Base-by-base conservation (phyloP, 1,284 basidiomycete species). In the Albatrellus sp. region DNA sequence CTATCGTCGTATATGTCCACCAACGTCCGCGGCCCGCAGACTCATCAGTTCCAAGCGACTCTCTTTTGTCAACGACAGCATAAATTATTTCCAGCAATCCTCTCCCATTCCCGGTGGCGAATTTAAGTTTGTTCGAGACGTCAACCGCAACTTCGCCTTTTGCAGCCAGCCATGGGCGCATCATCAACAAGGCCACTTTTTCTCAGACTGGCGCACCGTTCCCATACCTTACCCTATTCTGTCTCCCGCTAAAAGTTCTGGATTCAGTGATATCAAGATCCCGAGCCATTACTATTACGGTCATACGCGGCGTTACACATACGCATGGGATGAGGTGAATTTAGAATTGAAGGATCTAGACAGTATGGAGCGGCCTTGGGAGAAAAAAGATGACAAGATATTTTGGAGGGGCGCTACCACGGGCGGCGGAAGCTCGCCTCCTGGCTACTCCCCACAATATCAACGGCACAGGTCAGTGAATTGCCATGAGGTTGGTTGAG, bases 261-360 rank as follows among this genome's bases (percentile, higher is more conserved):
- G 92, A 0, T 97, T 84, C 59, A 68, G 77, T 48, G 92, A 97
- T 58, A 90, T 97, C 50, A 70, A 85, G 44, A 91, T 97, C 50
- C 92, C 92, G 0, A 90, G 86, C 52, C 90, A 96, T 61, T 94
- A 96, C 61, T 94, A 97, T 61, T 90, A 88, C 57, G 82, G 80
- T 11, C 81, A 81, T 44, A 89, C 83, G 10, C 68, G 74, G 47
- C 67, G 80, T 47, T 93, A 93, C 57, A 90, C 90, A 0, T 96
- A 96, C 53, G 92, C 84, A 1, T 92, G 86, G 81, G 90, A 96
- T 59, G 67, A 79, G 0, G 69, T 80, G 19, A 81, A 83, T 47
- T 63, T 79, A 53, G 67, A 77, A 47, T 65, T 82, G 47, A 81
- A 80, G 55, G 77, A 77, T 2, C 69, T 81, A 1, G 90, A 92